These are phyloP conservation scores for Celoporthe dispersa DNA, from an alignment of 2,329 filamentous ascomycete species.

Conservation along the genomic window DNA sequence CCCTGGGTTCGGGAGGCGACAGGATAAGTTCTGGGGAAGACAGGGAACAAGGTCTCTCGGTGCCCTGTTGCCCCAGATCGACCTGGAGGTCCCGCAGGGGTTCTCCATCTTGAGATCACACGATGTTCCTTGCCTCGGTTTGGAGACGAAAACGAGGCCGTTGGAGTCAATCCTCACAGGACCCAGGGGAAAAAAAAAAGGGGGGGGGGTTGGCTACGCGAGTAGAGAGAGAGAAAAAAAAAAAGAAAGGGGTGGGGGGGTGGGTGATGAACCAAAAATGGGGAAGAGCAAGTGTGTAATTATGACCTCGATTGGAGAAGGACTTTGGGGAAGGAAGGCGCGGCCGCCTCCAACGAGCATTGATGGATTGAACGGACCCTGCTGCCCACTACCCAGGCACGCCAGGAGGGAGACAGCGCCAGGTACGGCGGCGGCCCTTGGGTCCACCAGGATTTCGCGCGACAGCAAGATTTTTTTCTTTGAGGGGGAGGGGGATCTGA, in stretches of 20 bases:
- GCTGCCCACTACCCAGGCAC: not conserved
- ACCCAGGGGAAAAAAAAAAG: not conserved
- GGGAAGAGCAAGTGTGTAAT: not conserved
- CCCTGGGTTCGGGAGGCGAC: conserved; percentile 14
- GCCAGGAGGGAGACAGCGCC: too few species aligned
- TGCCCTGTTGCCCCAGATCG: conserved; percentile 1
- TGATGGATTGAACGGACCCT: not conserved
- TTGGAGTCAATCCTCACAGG: not conserved
- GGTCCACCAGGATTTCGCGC: not conserved
- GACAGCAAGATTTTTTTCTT: conserved; percentile 21
- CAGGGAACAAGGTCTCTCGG: conserved; percentile 23
- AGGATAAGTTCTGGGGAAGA: conserved; percentile 28
- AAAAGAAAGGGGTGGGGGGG: too few species aligned
- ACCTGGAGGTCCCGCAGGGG: conserved; percentile 10
- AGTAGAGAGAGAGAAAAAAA: not conserved
- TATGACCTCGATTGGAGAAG: conserved; percentile 15
- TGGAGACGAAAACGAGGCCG: conserved; percentile 15
- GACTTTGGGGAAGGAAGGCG: not conserved
- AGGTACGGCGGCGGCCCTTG: not conserved
- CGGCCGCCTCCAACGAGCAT: conserved; percentile 6
- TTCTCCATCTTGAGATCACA: conserved; percentile 23
- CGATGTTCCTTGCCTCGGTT: conserved; percentile 19
- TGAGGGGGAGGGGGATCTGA: conserved; percentile 18
- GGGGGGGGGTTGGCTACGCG: too few species aligned
- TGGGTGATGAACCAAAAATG: not conserved